A percentile compares a stretch with the other conserved stretches of the same genome.
phyloP scores from a whole-genome alignment of 148 eudicot species.

The Chenopodium formosanum region DNA sequence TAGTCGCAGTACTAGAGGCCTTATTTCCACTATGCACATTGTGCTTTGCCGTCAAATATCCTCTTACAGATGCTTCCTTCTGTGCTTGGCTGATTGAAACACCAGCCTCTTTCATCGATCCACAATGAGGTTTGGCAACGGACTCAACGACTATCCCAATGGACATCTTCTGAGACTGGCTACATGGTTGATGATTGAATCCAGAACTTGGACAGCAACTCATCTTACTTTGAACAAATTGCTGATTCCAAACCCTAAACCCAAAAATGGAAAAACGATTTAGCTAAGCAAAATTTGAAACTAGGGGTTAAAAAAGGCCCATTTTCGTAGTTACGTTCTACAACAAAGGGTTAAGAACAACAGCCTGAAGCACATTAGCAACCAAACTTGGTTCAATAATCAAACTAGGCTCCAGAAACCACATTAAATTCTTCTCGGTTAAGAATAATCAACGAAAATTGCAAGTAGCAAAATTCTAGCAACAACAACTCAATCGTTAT shows the following conservation, averaged over 20 bases:
- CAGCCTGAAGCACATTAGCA: too few relatives aligned
- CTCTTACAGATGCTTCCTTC: constrained; percentile 28
- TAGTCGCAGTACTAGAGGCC: constrained; percentile 27
- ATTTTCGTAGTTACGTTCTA: too few relatives aligned
- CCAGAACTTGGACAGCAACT: constrained; percentile 52
- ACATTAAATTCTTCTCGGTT: too few relatives aligned
- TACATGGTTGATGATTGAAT: constrained; percentile 45
- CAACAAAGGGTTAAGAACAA: too few relatives aligned
- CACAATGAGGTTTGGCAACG: constrained; percentile 23
- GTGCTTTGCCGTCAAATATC: constrained; percentile 21
- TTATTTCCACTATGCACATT: constrained; percentile 18
- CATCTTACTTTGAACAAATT: constrained; percentile 22
- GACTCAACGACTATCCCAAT: constrained; percentile 61
- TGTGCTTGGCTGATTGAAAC: constrained; percentile 13
- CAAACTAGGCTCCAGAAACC: too few relatives aligned
- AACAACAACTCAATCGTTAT: too few relatives aligned
- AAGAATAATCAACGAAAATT: too few relatives aligned
- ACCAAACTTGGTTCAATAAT: too few relatives aligned
- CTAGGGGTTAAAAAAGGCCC: too few relatives aligned
- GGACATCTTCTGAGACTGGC: constrained; percentile 80
- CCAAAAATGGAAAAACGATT: not conserved
- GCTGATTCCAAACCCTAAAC: constrained; percentile 7
- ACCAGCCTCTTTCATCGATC: constrained; percentile 24
- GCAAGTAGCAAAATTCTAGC: too few relatives aligned
- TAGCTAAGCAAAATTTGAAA: not conserved